Evolutionary conservation across 805 yeast genomes (phyloP).

Genomic region (Cyberlindnera subsufficiens): DNA sequence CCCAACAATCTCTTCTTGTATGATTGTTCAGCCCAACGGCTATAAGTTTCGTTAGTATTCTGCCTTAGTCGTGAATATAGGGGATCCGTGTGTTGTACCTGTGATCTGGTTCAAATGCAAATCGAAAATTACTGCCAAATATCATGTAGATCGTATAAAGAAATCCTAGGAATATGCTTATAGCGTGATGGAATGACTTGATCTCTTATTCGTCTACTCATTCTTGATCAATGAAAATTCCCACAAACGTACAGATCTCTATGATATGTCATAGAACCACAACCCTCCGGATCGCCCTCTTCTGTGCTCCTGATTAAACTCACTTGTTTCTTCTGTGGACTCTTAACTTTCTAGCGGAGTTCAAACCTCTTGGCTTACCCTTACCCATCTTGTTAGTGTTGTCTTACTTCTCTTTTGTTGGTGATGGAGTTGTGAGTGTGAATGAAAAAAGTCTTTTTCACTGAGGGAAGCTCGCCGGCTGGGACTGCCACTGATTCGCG

Average conservation of each 20-base stretch:
- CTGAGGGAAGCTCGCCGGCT: neutral
- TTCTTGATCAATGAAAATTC: neutral
- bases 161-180: too few species aligned
- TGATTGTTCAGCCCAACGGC: slow-evolving; percentile 99
- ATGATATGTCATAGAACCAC: too few species aligned
- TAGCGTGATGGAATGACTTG: neutral
- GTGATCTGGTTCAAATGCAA: too few species aligned
- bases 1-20: slow-evolving; percentile 99
- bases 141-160: too few species aligned
- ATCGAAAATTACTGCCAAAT: too few species aligned
- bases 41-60: slow-evolving; percentile 24
- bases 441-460: slow-evolving; percentile 15
- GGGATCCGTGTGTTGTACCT: neutral
- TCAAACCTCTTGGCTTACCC: slow-evolving; percentile 99
- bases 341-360: slow-evolving; percentile 99
- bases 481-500: too few species aligned
- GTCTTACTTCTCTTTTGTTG: neutral
- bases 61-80: neutral
- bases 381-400: slow-evolving; percentile 75
- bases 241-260: too few species aligned
- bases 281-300: too few species aligned
- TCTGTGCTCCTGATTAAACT: slow-evolving; percentile 22
- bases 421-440: slow-evolving; percentile 6
- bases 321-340: slow-evolving; percentile 97
- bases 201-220: neutral